These are phyloP conservation scores for Podila verticillata DNA, from an alignment of 192 early-diverging fungal genomes.

Conservation along the genomic window DNA sequence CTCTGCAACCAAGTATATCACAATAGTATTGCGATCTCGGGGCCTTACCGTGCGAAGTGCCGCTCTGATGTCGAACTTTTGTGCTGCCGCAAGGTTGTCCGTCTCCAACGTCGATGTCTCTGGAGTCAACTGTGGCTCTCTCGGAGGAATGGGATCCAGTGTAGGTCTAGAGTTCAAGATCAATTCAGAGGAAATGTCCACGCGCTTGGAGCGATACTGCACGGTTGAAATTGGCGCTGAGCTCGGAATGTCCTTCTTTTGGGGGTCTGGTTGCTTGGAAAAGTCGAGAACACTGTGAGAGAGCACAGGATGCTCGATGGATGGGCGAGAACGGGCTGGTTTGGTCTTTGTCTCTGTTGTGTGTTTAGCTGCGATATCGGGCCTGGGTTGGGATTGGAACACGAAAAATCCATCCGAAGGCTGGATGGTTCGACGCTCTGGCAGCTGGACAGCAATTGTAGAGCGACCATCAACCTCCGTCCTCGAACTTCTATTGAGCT, in stretches of 20 bases:
- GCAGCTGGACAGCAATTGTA: too few species aligned
- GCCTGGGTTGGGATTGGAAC: neutral
- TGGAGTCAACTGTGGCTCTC: neutral
- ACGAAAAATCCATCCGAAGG: neutral
- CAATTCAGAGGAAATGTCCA: neutral
- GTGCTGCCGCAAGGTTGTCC: too few species aligned
- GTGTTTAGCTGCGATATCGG: neutral
- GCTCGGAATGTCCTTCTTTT: neutral
- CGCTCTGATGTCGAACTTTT: slow-evolving; percentile 7
- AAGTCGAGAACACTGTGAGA: neutral
- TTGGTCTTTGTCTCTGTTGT: neutral
- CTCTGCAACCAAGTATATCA: neutral
- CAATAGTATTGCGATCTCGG: neutral
- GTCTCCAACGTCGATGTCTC: neutral
- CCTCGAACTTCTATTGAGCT: too few species aligned
- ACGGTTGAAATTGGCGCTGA: neutral
- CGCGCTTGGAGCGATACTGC: neutral
- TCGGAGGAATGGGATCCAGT: neutral
- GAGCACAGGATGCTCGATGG: too few species aligned
- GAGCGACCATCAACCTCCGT: too few species aligned
- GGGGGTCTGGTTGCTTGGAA: slow-evolving; percentile 2
- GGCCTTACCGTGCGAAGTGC: slow-evolving; percentile 15
- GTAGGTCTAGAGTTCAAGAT: neutral
- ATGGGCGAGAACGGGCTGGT: neutral
- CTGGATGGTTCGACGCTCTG: neutral